phyloP scores from a whole-genome alignment of 2,329 filamentous ascomycete species.

The Graphilbum sp. region DNA sequence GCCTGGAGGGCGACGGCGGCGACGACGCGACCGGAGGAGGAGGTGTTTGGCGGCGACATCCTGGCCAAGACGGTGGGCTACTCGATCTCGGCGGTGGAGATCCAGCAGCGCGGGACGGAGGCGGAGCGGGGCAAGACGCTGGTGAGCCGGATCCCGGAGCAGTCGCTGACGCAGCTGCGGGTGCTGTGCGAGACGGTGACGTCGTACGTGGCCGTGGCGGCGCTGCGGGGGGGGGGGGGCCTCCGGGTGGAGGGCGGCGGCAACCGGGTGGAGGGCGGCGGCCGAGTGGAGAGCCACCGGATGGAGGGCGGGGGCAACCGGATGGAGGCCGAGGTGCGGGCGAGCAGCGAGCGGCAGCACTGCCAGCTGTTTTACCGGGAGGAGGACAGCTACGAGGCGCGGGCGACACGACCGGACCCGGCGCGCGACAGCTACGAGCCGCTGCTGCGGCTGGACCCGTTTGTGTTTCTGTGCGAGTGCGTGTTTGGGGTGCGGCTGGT shows the following conservation, averaged over 20 bases:
- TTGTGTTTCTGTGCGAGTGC: constrained; percentile 68
- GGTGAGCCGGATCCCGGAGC: constrained; percentile 68
- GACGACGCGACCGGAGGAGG: constrained; percentile 19
- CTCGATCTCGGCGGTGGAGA: constrained; percentile 78
- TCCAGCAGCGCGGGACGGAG: constrained; percentile 75
- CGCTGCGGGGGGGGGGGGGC: constrained; percentile 42
- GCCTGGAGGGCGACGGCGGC: constrained; percentile 7
- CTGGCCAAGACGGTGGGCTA: constrained; percentile 56
- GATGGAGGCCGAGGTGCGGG: constrained; percentile 49
- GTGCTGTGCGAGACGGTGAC: constrained; percentile 77
- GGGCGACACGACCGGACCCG: constrained; percentile 22
- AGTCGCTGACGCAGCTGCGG: constrained; percentile 71
- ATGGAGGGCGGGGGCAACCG: constrained; percentile 32
- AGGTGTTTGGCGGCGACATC: constrained; percentile 38
- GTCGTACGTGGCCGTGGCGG: constrained; percentile 67
- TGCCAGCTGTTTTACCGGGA: constrained; percentile 57
- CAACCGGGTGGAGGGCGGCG: constrained; percentile 49
- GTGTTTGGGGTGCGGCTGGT: constrained; percentile 53
- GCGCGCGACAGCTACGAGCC: constrained; percentile 33
- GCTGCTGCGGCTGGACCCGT: constrained; percentile 53
- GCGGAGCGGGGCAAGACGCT: constrained; percentile 58
- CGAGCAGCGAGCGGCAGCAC: constrained; percentile 55
- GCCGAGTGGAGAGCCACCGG: constrained; percentile 47
- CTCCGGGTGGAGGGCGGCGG: constrained; percentile 45
- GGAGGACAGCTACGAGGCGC: constrained; percentile 22